Evolutionary conservation across 352 stramenopile species (phyloP).

Genomic region (Elongisporangium anandrum): DNA sequence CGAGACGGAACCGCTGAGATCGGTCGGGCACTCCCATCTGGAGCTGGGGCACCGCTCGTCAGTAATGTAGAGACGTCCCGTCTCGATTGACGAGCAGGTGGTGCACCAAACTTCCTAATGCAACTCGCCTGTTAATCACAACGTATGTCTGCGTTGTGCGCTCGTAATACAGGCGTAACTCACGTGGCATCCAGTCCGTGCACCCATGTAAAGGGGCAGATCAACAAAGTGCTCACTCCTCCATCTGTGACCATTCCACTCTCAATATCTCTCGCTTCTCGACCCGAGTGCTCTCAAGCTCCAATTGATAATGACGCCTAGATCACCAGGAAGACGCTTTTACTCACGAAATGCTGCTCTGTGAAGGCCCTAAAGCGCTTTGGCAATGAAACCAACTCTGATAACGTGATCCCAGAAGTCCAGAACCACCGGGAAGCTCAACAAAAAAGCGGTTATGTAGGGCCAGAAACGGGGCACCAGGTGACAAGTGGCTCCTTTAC

Average conservation of each 20-base stretch:
- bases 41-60: background rate
- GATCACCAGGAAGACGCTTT: too few species aligned
- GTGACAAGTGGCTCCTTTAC: background rate
- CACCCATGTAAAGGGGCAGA: background rate
- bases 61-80: background rate
- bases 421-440: background rate
- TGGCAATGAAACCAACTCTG: too few species aligned
- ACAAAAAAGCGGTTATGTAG: background rate
- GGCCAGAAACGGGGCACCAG: background rate
- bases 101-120: background rate
- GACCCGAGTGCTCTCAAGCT: too few species aligned
- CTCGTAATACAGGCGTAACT: background rate
- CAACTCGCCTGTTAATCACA: background rate
- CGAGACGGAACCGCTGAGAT: background rate
- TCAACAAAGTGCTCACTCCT: background rate
- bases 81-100: too few species aligned
- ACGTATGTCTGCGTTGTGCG: background rate
- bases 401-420: too few species aligned
- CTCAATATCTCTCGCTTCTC: background rate
- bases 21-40: background rate
- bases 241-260: background rate
- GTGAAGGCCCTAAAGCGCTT: too few species aligned
- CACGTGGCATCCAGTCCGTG: background rate
- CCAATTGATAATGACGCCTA: too few species aligned
- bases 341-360: too few species aligned